Base-by-base conservation (phyloP, 352 stramenopile genomes). In the Pythium grandisporangium region DNA sequence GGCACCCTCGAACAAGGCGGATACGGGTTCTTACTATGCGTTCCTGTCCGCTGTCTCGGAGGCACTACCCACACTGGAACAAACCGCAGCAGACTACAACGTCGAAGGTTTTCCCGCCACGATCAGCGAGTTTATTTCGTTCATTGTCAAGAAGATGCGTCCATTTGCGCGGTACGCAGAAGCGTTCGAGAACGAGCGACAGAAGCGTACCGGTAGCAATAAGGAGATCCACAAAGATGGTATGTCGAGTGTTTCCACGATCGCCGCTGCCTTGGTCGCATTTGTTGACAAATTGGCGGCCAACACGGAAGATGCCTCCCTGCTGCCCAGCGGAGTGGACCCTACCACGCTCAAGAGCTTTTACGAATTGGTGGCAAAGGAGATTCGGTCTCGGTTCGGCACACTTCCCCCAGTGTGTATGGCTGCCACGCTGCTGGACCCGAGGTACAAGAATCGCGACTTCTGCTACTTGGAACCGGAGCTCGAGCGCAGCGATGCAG, bases 401-500 rank as follows among this genome's bases (percentile, higher is more conserved):
- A 41, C 52, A 26, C 26, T 86, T 13, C 69, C 72, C 2, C 27
- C 71, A 16, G 57, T 84, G 19, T 82, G 69, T 33, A 81, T 82
- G 30, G 77, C 77, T 3, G 73, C 77, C 8, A 87, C 77, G 14
- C 54, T 90, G 21, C 67, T 90, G 10, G 77, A 90, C 20, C 77
- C 77, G 25, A 72, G 77, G 5, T 90, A 90, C 60, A 90, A 90
- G 48, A 71, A 86, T 37, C 75, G 70, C 23, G 74, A 84, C 37
- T 86, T 78, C 42, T 90, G 77, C 49, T 90, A 86, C 55, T 33
- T 86, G 33, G 63, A 58, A 4, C 54, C 61, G 7, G 75, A 72
- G 45, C 27, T 60, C n/a, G 70, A 84, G 30, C 74, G 62, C 19
- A 63, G 70, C 5, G 37, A 68, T 21, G 77, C 70, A 8, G 76